Evolutionary conservation across 2,329 filamentous ascomycete genomes (phyloP).

Genomic region (Pezicula rhizophila): DNA sequence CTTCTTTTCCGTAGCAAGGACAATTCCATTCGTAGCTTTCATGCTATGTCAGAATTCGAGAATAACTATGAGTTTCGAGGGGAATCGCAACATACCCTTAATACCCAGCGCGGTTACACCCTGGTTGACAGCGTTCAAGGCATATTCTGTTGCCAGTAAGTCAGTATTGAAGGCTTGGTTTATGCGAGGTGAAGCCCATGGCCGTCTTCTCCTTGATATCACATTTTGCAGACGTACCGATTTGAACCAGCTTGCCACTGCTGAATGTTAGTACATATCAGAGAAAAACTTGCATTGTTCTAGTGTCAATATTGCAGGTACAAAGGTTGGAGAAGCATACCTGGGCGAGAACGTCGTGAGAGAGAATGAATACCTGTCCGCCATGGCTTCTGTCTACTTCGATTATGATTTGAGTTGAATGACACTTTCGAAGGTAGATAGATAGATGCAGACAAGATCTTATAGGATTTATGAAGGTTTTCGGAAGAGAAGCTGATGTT

Average conservation of each 20-base stretch:
- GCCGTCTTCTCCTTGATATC: conserved; percentile 1
- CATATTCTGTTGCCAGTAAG: conserved; percentile 68
- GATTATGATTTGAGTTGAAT: conserved; percentile 2
- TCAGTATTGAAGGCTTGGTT: conserved; percentile 13
- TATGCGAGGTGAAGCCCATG: conserved; percentile 7
- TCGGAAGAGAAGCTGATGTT: conserved; percentile 5
- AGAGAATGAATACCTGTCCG: conserved; percentile 98
- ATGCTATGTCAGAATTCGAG: neutral
- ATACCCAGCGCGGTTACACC: conserved; percentile 97
- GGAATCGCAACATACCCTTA: conserved; percentile 61
- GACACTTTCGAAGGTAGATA: neutral
- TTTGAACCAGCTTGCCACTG: conserved; percentile 98
- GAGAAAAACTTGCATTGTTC: neutral
- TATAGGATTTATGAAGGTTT: conserved; percentile 2
- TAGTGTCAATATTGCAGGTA: conserved; percentile 7
- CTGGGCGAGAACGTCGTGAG: conserved; percentile 99
- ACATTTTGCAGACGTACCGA: conserved; percentile 53
- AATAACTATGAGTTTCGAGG: neutral
- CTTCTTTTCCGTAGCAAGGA: conserved; percentile 99
- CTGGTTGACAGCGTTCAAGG: conserved; percentile 97
- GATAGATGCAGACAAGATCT: conserved; percentile 3
- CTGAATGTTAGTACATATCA: conserved; percentile 18
- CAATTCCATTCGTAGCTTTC: conserved; percentile 93
- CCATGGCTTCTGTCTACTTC: conserved; percentile 54
- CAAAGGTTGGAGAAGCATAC: conserved; percentile 48